Conservation (phyloP, 2,329 filamentous ascomycete genomes). For the Colletotrichum coccodes region DNA sequence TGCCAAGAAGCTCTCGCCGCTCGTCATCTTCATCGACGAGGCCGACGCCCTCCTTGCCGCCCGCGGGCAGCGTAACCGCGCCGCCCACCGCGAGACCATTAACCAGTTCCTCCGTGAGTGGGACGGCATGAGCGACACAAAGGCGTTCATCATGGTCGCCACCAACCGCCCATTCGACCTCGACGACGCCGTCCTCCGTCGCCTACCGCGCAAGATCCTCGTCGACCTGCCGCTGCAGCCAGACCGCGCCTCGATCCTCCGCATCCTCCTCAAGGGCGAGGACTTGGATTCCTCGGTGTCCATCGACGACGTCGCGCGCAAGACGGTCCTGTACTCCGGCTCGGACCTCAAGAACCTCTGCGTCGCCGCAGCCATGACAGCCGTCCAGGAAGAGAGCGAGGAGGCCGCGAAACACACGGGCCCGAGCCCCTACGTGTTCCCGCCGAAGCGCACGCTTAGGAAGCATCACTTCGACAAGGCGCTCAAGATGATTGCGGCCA, state of each 20-base stretch:
- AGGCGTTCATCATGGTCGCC: conserved; percentile 97
- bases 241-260: conserved; percentile 75
- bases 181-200: conserved; percentile 85
- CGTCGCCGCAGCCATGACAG: conserved; percentile 82
- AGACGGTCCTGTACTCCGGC: conserved; percentile 82
- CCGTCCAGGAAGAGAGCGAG: conserved; percentile 77
- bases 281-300: conserved; percentile 68
- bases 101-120: conserved; percentile 98
- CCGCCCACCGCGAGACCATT: conserved; percentile 86
- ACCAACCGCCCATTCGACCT: conserved; percentile 96
- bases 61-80: conserved; percentile 73
- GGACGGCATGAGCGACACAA: conserved; percentile 87
- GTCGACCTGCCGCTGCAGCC: conserved; percentile 76
- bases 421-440: conserved; percentile 66
- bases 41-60: conserved; percentile 92
- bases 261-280: conserved; percentile 78
- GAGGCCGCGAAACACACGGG: conserved; percentile 49
- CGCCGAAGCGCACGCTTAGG: conserved; percentile 73
- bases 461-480: conserved; percentile 84
- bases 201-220: conserved; percentile 77
- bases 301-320: conserved; percentile 69
- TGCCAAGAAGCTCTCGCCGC: conserved; percentile 89
- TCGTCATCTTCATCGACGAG: conserved; percentile 97
- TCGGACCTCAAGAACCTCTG: conserved; percentile 86
- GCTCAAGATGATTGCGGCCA: conserved; percentile 88